phyloP scores from a whole-genome alignment of 257 asterid species.

The Ilex aquifolium region DNA sequence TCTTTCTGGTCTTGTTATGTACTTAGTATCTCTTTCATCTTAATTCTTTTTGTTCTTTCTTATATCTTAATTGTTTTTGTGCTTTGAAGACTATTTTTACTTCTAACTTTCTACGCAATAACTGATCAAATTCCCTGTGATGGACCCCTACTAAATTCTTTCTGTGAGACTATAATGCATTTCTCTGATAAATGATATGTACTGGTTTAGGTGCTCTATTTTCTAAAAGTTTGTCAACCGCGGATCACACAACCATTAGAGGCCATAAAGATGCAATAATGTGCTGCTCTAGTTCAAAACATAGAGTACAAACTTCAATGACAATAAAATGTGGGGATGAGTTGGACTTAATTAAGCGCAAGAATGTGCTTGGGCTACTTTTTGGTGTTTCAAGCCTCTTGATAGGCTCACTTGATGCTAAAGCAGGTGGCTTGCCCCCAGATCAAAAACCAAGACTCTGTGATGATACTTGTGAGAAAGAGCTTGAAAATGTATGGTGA shows the following conservation, averaged over 20 bases:
- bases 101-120: background rate
- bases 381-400: conserved; percentile 36
- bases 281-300: conserved; percentile 20
- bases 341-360: conserved; percentile 31
- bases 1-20: too few relatives aligned
- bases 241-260: conserved; percentile 22
- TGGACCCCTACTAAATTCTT: background rate
- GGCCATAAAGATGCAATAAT: conserved; percentile 13
- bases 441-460: conserved; percentile 88
- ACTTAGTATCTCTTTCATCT: too few relatives aligned
- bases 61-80: too few relatives aligned
- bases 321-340: conserved; percentile 15
- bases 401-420: conserved; percentile 29
- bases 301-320: conserved; percentile 14
- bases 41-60: too few relatives aligned
- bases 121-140: background rate
- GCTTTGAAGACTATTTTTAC: too few relatives aligned
- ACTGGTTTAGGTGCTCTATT: conserved; percentile 32
- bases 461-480: conserved; percentile 74
- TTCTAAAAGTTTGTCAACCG: conserved; percentile 16
- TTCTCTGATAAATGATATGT: background rate
- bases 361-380: conserved; percentile 30
- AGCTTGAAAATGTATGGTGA: conserved; percentile 94
- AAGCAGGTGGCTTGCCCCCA: conserved; percentile 91
- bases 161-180: background rate